Evolutionary conservation across 148 eudicot species (phyloP), one percentile per base, ranked within the genome.

Genomic region (Fagopyrum tataricum): DNA sequence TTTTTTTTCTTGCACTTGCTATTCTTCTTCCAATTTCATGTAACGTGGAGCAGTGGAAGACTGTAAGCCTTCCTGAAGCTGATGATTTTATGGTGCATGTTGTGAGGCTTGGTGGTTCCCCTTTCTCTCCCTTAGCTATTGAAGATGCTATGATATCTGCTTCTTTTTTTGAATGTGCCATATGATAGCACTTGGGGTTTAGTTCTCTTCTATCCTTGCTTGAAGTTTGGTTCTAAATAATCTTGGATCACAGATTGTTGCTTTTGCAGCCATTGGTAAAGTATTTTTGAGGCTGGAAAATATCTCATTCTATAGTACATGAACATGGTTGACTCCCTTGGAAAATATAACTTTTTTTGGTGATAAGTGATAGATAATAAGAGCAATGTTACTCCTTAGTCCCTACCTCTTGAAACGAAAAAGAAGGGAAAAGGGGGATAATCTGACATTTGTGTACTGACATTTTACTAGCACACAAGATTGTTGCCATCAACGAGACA

Each of bases 1-100:
- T 72, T 73, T 78, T 72, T 13, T 67, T 17, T 51, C 52, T 72
- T n/a, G 37, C 70, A 17, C 23, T 71, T 49, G 37, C 37, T 31
- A 31, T 72, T 48, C 15, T 53, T 71, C 72, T 81, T 18, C 18
- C 21, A 18, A 31, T 31, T 31, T 31, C 1, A 31, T 31, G 37
- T 31, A 31, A 31, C 37, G 1, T 31, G 37, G 37, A 21, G 13
- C 10, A 8, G 13, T 41, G 44, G 48, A 68, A 41, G n/a, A n/a
- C n/a, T n/a, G n/a, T n/a, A n/a, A n/a, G 58, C 20, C n/a, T n/a
- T 52, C 21, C 21, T 52, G 23, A 15, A 52, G 21, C 58, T 52
- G 51, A 47, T 47, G 51, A 14, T 14, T 47, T 20, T 17, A 52
- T 52, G 18, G 5, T 52, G 58, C 58, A 52, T 52, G 7, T 17